Percentiles rank a stretch among this genome's conserved stretches.
These are phyloP conservation scores for Elaeagnus macrophylla DNA, from an alignment of 306 rosid species.

Conservation along the genomic window DNA sequence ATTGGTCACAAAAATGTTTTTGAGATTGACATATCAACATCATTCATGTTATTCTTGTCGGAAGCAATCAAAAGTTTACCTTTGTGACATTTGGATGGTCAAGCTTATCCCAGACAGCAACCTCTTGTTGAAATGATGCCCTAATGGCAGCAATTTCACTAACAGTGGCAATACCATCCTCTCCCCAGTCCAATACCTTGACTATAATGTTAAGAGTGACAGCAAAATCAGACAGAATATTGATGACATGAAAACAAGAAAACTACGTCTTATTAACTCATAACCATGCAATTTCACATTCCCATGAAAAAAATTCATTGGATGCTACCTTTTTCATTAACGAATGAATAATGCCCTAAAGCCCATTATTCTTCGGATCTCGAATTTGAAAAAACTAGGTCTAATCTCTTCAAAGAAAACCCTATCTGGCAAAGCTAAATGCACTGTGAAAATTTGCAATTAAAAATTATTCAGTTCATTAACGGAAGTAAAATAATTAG, in stretches of 20 bases:
- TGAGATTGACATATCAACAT: not conserved
- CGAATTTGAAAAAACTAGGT: too few species aligned
- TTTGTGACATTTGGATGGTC: constrained; percentile 58
- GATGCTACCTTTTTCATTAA: too few species aligned
- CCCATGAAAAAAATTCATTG: too few species aligned
- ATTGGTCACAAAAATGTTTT: too few species aligned
- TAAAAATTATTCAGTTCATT: too few species aligned
- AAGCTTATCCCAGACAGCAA: constrained; percentile 56
- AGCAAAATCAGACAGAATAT: not conserved
- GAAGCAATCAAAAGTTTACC: constrained; percentile 21
- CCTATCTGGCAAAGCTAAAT: too few species aligned
- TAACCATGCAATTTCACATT: too few species aligned
- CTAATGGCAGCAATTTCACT: constrained; percentile 39
- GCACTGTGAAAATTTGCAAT: too few species aligned
- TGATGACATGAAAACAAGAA: not conserved
- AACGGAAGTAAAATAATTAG: too few species aligned
- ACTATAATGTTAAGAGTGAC: constrained; percentile 28
- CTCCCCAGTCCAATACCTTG: constrained; percentile 50
- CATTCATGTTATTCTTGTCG: not conserved
- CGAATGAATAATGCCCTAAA: too few species aligned
- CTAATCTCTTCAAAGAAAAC: too few species aligned
- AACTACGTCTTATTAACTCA: not conserved
- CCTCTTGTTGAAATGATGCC: constrained; percentile 46
- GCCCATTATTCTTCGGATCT: too few species aligned
- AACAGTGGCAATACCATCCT: constrained; percentile 34